phyloP scores from a whole-genome alignment of 257 asterid genomes.

The Coffea canephora region DNA sequence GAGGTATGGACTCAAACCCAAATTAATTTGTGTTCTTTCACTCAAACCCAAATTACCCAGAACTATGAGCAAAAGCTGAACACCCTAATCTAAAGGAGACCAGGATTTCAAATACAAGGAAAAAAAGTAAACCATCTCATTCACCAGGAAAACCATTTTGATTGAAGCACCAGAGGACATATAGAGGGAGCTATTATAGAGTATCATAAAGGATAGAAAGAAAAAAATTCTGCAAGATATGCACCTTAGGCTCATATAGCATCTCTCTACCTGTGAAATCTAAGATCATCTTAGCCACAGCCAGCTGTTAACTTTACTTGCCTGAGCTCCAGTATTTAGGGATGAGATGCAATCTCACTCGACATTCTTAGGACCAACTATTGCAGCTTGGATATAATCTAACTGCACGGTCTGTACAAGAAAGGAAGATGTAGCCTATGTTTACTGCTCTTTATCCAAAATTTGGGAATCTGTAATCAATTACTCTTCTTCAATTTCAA shows the following conservation, averaged over 20 bases:
- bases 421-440: neutral
- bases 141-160: too few species aligned
- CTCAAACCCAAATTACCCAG: neutral
- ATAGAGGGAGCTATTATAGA: neutral
- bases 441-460: neutral
- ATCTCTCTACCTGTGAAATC: neutral
- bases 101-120: neutral
- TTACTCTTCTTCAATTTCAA: neutral
- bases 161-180: neutral
- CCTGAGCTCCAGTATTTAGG: neutral
- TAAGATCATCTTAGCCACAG: neutral
- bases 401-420: neutral
- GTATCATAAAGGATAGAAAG: neutral
- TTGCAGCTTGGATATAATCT: neutral
- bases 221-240: neutral
- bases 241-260: neutral
- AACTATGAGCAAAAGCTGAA: neutral
- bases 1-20: neutral
- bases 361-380: neutral
- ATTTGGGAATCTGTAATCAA: neutral
- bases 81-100: neutral
- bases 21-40: neutral
- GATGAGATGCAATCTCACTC: neutral
- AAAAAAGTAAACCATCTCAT: neutral
- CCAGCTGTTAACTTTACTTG: constrained; percentile 1